These are phyloP conservation scores for Amanita muscaria DNA, from an alignment of 768 basidiomycete species.

Conservation along the genomic window DNA sequence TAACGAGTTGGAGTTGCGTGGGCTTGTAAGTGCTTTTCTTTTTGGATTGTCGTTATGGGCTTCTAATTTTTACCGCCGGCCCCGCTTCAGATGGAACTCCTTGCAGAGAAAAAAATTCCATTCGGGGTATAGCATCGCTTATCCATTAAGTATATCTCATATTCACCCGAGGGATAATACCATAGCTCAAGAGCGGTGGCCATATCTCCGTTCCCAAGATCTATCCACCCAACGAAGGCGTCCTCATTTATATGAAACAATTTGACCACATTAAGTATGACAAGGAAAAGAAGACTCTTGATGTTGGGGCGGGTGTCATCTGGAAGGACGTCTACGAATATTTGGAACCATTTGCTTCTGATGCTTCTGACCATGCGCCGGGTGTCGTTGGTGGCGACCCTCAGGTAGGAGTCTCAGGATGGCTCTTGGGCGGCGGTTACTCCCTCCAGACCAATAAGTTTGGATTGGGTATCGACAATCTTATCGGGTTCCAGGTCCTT, in stretches of 20 bases:
- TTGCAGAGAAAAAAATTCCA: neutral
- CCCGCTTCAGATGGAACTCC: neutral
- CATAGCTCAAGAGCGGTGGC: neutral
- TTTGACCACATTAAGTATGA: neutral
- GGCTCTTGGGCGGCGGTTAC: slow-evolving; percentile 26
- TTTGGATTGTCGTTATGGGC: neutral
- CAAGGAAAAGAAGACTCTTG: slow-evolving; percentile 1
- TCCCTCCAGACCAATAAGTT: slow-evolving; percentile 24
- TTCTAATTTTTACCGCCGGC: neutral
- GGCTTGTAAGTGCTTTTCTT: neutral
- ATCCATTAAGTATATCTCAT: neutral
- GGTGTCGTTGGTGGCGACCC: slow-evolving; percentile 1
- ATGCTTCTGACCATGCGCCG: neutral
- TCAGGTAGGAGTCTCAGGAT: slow-evolving; percentile 23
- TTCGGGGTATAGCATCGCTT: neutral
- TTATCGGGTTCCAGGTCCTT: slow-evolving; percentile 19
- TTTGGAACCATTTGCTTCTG: neutral
- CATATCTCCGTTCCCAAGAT: slow-evolving; percentile 2
- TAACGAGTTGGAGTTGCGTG: neutral
- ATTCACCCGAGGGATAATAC: neutral
- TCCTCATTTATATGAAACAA: neutral
- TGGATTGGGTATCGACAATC: slow-evolving; percentile 26
- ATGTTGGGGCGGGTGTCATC: slow-evolving; percentile 1
- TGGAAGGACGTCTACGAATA: neutral
- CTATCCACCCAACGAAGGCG: neutral